Conservation (phyloP, 768 basidiomycete species). For the Gymnopilus dilepis region DNA sequence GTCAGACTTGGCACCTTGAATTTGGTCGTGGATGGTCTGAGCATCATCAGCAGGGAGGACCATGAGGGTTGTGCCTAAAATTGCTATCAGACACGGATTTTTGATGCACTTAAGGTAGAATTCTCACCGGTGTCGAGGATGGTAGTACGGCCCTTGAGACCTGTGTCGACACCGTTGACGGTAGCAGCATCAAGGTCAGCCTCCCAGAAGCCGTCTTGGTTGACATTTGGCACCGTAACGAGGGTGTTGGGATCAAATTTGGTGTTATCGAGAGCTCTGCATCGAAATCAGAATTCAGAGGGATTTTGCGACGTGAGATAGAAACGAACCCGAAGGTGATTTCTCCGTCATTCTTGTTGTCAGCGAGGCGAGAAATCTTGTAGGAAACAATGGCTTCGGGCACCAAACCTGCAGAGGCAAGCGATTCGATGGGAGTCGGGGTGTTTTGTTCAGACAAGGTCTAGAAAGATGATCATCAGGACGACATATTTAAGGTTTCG, state of each 20-base stretch:
- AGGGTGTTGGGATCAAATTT: conserved; percentile 71
- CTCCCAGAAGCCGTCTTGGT: conserved; percentile 81
- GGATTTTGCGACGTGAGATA: not conserved
- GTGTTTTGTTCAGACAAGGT: conserved; percentile 67
- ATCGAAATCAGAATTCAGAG: not conserved
- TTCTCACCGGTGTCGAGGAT: conserved; percentile 63
- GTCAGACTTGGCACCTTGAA: conserved; percentile 46
- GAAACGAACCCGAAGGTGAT: conserved; percentile 65
- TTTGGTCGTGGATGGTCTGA: conserved; percentile 45
- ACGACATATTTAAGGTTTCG: not conserved
- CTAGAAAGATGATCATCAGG: conserved; percentile 32
- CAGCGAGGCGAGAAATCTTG: conserved; percentile 78
- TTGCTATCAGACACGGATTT: not conserved
- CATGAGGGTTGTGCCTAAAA: conserved; percentile 49
- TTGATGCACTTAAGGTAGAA: not conserved
- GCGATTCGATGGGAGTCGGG: conserved; percentile 73
- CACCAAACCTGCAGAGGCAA: conserved; percentile 63
- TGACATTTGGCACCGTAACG: conserved; percentile 67
- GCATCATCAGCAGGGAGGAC: conserved; percentile 48
- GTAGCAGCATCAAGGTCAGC: conserved; percentile 61
- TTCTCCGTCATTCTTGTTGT: conserved; percentile 75
- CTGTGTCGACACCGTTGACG: conserved; percentile 58
- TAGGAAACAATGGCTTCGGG: conserved; percentile 71
- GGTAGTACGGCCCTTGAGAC: conserved; percentile 67
- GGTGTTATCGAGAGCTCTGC: conserved; percentile 62